These are phyloP conservation scores for Botrytis cinerea DNA, from an alignment of 2,329 filamentous ascomycete genomes.

Conservation along the genomic window DNA sequence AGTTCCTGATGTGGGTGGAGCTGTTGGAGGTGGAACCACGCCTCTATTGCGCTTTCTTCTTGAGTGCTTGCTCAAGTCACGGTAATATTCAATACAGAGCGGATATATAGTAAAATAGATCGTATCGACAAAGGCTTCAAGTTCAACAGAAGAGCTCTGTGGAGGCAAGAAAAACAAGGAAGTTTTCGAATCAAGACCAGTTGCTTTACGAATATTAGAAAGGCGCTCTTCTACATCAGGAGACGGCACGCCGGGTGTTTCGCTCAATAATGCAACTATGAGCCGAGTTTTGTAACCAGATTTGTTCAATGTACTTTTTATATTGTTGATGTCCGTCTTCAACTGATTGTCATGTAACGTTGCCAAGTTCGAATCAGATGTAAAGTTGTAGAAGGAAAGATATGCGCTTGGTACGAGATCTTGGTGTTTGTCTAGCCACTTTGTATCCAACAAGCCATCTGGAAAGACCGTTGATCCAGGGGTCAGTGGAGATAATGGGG, in stretches of 20 bases:
- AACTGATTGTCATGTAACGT: slow-evolving; percentile 84
- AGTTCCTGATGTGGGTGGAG: slow-evolving; percentile 79
- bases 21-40: slow-evolving; percentile 74
- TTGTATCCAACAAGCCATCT: slow-evolving; percentile 79
- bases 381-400: slow-evolving; percentile 78
- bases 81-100: slow-evolving; percentile 83
- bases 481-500: slow-evolving; percentile 86
- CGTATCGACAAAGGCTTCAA: slow-evolving; percentile 71
- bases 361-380: slow-evolving; percentile 69
- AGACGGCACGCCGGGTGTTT: slow-evolving; percentile 59
- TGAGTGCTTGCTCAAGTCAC: slow-evolving; percentile 88
- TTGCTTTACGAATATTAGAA: slow-evolving; percentile 74
- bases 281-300: slow-evolving; percentile 79
- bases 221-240: slow-evolving; percentile 73
- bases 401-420: slow-evolving; percentile 77
- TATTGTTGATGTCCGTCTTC: slow-evolving; percentile 79
- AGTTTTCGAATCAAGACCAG: slow-evolving; percentile 77
- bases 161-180: slow-evolving; percentile 80
- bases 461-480: slow-evolving; percentile 82
- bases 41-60: slow-evolving; percentile 84
- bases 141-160: slow-evolving; percentile 68
- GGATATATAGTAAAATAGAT: slow-evolving; percentile 74
- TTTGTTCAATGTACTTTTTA: slow-evolving; percentile 66
- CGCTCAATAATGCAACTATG: slow-evolving; percentile 74
- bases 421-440: slow-evolving; percentile 90